Conservation (phyloP, 2,329 filamentous ascomycete genomes). For the Aspergillus aculeatinus region DNA sequence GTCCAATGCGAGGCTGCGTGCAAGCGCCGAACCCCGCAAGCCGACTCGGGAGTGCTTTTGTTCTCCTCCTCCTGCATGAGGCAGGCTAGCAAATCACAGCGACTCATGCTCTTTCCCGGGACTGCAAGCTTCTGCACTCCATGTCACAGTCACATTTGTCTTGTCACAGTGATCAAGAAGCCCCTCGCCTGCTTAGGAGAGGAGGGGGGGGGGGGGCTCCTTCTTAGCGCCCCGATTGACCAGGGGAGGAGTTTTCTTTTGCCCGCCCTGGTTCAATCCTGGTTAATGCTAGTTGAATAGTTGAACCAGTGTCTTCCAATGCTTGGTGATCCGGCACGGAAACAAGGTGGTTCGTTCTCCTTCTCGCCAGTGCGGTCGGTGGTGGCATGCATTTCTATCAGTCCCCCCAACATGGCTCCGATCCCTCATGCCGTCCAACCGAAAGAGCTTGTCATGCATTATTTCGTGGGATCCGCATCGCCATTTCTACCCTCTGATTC, state of each 20-base stretch:
- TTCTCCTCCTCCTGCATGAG: neutral
- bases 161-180: slow-evolving; percentile 13
- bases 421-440: slow-evolving; percentile 5
- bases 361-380: neutral
- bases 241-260: neutral
- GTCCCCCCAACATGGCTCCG: slow-evolving; percentile 3
- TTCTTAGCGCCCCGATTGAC: slow-evolving; percentile 16
- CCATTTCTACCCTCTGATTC: slow-evolving; percentile 6
- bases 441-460: slow-evolving; percentile 1
- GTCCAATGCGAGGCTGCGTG: slow-evolving; percentile 1
- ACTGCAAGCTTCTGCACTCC: slow-evolving; percentile 28
- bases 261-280: neutral
- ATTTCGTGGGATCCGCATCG: neutral
- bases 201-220: neutral
- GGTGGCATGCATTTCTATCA: neutral
- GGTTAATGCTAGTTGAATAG: neutral
- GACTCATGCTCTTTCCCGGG: neutral
- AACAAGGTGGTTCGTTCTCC: neutral
- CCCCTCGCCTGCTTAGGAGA: slow-evolving; percentile 6
- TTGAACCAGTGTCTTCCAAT: neutral
- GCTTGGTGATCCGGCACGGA: slow-evolving; percentile 5
- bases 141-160: slow-evolving; percentile 37
- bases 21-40: slow-evolving; percentile 4
- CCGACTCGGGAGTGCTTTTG: neutral
- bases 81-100: neutral